Percentiles rank a stretch among this genome's conserved stretches.
Conservation (phyloP, 805 yeast genomes). For the Hermanozyma aechmeae region DNA sequence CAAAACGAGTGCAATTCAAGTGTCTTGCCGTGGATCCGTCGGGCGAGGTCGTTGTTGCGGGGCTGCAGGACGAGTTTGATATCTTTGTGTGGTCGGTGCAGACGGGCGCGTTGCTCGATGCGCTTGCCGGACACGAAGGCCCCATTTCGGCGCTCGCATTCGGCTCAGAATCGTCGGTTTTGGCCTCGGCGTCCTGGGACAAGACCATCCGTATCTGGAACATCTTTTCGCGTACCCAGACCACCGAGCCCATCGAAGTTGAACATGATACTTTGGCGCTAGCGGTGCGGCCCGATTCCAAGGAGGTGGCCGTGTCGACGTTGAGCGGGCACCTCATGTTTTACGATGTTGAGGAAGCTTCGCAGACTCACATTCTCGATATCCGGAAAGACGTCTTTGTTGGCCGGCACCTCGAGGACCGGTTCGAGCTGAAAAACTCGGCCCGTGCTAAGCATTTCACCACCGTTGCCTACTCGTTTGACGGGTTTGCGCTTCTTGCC, state of each 20-base stretch:
- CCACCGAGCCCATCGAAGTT: constrained; percentile 84
- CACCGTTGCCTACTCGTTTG: constrained; percentile 76
- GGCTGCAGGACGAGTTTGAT: constrained; percentile 81
- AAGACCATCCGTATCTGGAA: constrained; percentile 90
- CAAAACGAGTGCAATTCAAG: constrained; percentile 78
- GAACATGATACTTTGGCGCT: constrained; percentile 76
- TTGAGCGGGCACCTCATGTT: constrained; percentile 79
- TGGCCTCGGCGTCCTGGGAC: constrained; percentile 96
- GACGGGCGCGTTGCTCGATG: constrained; percentile 83
- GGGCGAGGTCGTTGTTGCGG: constrained; percentile 95
- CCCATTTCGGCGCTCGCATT: constrained; percentile 85
- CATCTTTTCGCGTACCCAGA: constrained; percentile 77
- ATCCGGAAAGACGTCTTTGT: constrained; percentile 78
- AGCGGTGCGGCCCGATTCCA: constrained; percentile 88
- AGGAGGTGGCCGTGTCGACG: constrained; percentile 79
- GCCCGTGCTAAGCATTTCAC: constrained; percentile 79
- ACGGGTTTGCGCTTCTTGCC: constrained; percentile 80
- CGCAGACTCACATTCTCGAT: constrained; percentile 76
- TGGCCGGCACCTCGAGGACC: constrained; percentile 76
- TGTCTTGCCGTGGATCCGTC: constrained; percentile 92
- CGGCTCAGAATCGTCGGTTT: constrained; percentile 63
- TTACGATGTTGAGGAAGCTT: constrained; percentile 76
- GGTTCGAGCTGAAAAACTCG: constrained; percentile 73
- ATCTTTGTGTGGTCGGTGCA: constrained; percentile 97
- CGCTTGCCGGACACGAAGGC: constrained; percentile 89